These are phyloP conservation scores for Vicia villosa DNA, from an alignment of 306 rosid species.

Conservation along the genomic window DNA sequence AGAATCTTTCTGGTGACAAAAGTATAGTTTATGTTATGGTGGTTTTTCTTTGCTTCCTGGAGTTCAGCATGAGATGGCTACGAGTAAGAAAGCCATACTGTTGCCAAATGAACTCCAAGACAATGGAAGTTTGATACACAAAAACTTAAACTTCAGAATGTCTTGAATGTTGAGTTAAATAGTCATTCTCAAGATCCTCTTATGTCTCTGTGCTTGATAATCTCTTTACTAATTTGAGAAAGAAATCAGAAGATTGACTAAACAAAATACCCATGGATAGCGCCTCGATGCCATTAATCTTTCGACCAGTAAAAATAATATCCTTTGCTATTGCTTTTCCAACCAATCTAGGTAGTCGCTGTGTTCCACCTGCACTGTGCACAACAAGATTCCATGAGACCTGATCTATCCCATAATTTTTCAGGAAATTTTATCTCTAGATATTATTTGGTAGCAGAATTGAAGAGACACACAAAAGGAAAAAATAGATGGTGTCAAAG, in stretches of 20 bases:
- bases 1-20: neutral
- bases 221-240: slow-evolving; percentile 16
- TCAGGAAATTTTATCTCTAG: slow-evolving; percentile 13
- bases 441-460: slow-evolving; percentile 17
- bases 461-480: slow-evolving; percentile 6
- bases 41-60: slow-evolving; percentile 20
- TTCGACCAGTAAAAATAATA: slow-evolving; percentile 79
- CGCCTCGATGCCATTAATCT: slow-evolving; percentile 71
- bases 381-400: slow-evolving; percentile 38
- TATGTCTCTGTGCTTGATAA: neutral
- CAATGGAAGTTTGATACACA: slow-evolving; percentile 3
- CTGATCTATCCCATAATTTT: slow-evolving; percentile 4
- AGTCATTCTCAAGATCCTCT: neutral
- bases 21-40: neutral
- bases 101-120: slow-evolving; percentile 18
- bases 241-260: slow-evolving; percentile 10
- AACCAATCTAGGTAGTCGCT: slow-evolving; percentile 83
- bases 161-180: slow-evolving; percentile 18
- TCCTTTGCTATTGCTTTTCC: slow-evolving; percentile 86
- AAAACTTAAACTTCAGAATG: slow-evolving; percentile 15
- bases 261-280: slow-evolving; percentile 67
- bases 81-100: slow-evolving; percentile 7
- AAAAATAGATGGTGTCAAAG: slow-evolving; percentile 11
- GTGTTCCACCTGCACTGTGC: slow-evolving; percentile 95
- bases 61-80: slow-evolving; percentile 13